Evolutionary conservation across 1,284 basidiomycete species (phyloP).

Genomic region (Leccinum pachyderme): DNA sequence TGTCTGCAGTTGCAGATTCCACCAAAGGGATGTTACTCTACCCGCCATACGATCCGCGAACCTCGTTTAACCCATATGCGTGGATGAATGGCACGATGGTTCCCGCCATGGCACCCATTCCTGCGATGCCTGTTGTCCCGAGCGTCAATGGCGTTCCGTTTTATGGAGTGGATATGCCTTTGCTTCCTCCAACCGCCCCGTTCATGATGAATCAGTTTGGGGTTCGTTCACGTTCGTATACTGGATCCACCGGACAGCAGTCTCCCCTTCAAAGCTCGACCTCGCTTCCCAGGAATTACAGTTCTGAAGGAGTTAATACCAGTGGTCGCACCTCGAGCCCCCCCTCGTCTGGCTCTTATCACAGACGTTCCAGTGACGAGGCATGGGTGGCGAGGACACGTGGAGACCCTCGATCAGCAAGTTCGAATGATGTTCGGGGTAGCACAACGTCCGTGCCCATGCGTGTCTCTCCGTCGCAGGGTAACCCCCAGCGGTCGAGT

Average conservation of each 20-base stretch:
- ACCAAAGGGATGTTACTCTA: slow-evolving; percentile 36
- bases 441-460: slow-evolving; percentile 8
- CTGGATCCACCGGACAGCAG: slow-evolving; percentile 21
- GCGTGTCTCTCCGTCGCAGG: slow-evolving; percentile 10
- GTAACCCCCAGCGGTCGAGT: slow-evolving; percentile 20
- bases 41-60: slow-evolving; percentile 33
- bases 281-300: slow-evolving; percentile 23
- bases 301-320: slow-evolving; percentile 21
- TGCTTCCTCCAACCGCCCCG: slow-evolving; percentile 70
- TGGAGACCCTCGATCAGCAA: slow-evolving; percentile 16
- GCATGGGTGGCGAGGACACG: slow-evolving; percentile 11
- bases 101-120: slow-evolving; percentile 29
- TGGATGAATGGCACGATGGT: slow-evolving; percentile 31
- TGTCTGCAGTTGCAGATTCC: slow-evolving; percentile 43
- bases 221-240: slow-evolving; percentile 23
- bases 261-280: slow-evolving; percentile 22
- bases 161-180: slow-evolving; percentile 53
- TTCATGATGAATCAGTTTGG: slow-evolving; percentile 66
- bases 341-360: slow-evolving; percentile 23
- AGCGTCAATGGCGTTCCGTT: slow-evolving; percentile 35
- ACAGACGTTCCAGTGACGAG: slow-evolving; percentile 35
- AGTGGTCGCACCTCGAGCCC: slow-evolving; percentile 20
- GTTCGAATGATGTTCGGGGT: slow-evolving; percentile 18
- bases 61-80: slow-evolving; percentile 39
- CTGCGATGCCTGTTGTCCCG: slow-evolving; percentile 25